phyloP scores from a whole-genome alignment of 768 basidiomycete genomes.

The Asterophora parasitica region DNA sequence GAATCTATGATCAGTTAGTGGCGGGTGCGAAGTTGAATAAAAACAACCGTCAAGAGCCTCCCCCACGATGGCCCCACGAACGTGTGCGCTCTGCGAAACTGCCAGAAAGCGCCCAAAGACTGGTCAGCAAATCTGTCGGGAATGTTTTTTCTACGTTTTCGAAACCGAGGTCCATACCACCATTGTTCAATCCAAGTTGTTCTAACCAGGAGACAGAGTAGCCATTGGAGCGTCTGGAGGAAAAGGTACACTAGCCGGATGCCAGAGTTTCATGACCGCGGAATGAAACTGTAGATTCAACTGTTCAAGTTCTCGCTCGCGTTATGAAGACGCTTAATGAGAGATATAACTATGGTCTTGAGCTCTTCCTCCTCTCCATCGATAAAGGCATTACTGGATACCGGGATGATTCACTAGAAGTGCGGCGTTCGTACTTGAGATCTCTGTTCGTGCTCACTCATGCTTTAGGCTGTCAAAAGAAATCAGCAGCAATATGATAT shows the following conservation, averaged over 20 bases:
- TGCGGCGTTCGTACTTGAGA: conserved; percentile 21
- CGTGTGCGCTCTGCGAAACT: conserved; percentile 72
- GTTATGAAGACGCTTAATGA: conserved; percentile 96
- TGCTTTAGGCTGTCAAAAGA: conserved; percentile 84
- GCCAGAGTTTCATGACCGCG: neutral
- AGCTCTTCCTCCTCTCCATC: conserved; percentile 90
- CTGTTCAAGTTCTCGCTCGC: conserved; percentile 94
- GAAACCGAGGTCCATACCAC: conserved; percentile 99
- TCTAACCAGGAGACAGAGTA: conserved; percentile 85
- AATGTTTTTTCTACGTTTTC: conserved; percentile 95
- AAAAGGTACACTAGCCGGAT: conserved; percentile 59
- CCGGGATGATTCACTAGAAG: conserved; percentile 95
- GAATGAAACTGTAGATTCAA: conserved; percentile 65
- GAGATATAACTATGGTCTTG: conserved; percentile 87
- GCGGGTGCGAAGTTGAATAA: too few species aligned
- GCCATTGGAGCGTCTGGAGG: conserved; percentile 98
- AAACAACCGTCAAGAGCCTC: too few species aligned
- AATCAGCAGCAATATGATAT: conserved; percentile 95
- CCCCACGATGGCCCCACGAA: conserved; percentile 66
- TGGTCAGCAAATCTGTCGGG: conserved; percentile 93
- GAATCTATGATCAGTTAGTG: too few species aligned
- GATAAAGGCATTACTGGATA: conserved; percentile 99
- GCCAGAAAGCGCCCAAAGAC: conserved; percentile 91
- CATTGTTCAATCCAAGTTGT: conserved; percentile 76
- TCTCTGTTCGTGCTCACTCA: neutral